Percentiles rank a stretch among this genome's conserved stretches.
These are phyloP conservation scores for Scleroderma citrinum DNA, from an alignment of 768 basidiomycete genomes.

Conservation along the genomic window DNA sequence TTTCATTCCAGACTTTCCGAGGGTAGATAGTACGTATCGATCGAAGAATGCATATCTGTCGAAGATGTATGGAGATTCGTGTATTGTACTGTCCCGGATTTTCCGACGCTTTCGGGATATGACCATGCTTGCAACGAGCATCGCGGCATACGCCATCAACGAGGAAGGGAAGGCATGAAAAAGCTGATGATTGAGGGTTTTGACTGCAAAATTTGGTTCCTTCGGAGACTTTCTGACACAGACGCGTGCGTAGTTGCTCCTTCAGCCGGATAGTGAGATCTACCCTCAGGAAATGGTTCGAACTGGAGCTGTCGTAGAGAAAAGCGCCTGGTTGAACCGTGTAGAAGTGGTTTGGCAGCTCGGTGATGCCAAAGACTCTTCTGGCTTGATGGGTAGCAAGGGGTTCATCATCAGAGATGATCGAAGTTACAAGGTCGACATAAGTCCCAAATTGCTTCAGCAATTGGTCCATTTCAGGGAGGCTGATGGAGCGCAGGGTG, in stretches of 20 bases:
- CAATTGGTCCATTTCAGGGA: slow-evolving; percentile 26
- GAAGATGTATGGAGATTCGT: background rate
- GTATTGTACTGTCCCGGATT: background rate
- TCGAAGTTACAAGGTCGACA: slow-evolving; percentile 32
- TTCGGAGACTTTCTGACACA: background rate
- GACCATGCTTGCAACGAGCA: background rate
- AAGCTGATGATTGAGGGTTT: background rate
- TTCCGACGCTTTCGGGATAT: background rate
- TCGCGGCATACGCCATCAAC: background rate
- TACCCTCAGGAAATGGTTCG: background rate
- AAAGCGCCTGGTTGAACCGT: background rate
- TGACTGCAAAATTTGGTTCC: background rate
- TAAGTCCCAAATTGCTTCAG: slow-evolving; percentile 19
- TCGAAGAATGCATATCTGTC: background rate
- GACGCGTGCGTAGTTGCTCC: background rate
- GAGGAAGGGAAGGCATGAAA: background rate
- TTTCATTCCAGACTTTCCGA: background rate
- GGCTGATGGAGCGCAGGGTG: slow-evolving; percentile 11
- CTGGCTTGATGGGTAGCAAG: slow-evolving; percentile 1
- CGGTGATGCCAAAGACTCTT: background rate
- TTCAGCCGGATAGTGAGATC: background rate
- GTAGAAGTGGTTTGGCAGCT: background rate
- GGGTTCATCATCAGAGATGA: slow-evolving; percentile 33
- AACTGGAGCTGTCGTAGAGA: background rate
- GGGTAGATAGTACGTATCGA: background rate